Evolutionary conservation across 2,329 filamentous ascomycete genomes (phyloP).

Genomic region (Diaporthe caulivora): DNA sequence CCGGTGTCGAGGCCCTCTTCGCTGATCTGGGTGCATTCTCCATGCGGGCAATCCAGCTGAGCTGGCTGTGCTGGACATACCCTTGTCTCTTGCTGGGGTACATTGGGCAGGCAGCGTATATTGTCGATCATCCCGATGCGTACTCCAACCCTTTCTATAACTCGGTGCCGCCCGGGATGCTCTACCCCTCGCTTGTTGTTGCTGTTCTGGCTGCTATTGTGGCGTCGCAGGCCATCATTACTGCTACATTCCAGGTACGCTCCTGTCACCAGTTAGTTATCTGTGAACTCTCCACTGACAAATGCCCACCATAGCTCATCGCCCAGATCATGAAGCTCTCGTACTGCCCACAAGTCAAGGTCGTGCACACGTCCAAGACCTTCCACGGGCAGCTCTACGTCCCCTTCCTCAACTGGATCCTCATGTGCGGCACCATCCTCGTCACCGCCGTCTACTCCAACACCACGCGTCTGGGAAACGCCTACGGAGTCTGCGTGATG

Average conservation of each 20-base stretch:
- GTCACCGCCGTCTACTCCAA: conserved; percentile 79
- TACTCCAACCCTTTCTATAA: conserved; percentile 81
- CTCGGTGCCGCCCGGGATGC: conserved; percentile 72
- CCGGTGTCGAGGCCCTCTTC: conserved; percentile 80
- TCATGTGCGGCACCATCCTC: conserved; percentile 79
- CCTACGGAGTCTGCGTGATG: conserved; percentile 82
- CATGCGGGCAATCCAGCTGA: conserved; percentile 75
- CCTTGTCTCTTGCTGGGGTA: conserved; percentile 75
- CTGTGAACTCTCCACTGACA: not conserved
- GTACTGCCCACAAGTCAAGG: conserved; percentile 81
- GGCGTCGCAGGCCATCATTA: conserved; percentile 82
- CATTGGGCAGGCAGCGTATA: conserved; percentile 79
- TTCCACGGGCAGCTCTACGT: conserved; percentile 83
- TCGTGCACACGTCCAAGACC: conserved; percentile 75
- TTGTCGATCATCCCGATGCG: conserved; percentile 66
- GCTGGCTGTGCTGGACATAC: conserved; percentile 76
- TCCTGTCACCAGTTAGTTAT: no score
- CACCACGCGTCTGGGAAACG: conserved; percentile 76
- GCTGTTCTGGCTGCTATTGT: conserved; percentile 79
- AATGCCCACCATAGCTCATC: conserved; percentile 51
- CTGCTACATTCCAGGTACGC: conserved; percentile 72
- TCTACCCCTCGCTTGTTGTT: conserved; percentile 76
- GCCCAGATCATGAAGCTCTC: conserved; percentile 76
- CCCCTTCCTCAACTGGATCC: conserved; percentile 79
- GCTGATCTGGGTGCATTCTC: conserved; percentile 82